These are phyloP conservation scores for Clitoria ternatea DNA, from an alignment of 306 rosid genomes.

Conservation along the genomic window DNA sequence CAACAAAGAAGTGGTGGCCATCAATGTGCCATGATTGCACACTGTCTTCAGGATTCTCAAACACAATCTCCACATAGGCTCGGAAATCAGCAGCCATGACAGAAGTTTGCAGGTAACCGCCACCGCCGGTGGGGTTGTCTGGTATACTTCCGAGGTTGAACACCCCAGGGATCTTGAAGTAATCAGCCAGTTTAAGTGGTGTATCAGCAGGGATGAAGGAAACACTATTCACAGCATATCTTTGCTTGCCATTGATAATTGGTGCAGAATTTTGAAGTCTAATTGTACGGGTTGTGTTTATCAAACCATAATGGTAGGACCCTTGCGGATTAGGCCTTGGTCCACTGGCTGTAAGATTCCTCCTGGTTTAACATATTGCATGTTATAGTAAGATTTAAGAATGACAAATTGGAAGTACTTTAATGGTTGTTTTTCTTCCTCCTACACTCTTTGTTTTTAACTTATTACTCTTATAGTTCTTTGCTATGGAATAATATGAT, in stretches of 20 bases:
- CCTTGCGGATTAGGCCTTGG: slow-evolving; percentile 99
- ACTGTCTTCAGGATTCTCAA: slow-evolving; percentile 71
- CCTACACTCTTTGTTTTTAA: too few relatives aligned
- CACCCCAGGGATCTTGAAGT: slow-evolving; percentile 74
- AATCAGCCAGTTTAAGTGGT: slow-evolving; percentile 82
- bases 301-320: slow-evolving; percentile 87
- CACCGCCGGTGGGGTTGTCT: slow-evolving; percentile 63
- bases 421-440: too few relatives aligned
- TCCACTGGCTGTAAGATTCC: slow-evolving; percentile 86
- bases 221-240: slow-evolving; percentile 79
- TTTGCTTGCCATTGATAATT: slow-evolving; percentile 71
- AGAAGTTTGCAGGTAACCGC: slow-evolving; percentile 73
- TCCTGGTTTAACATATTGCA: slow-evolving; percentile 34
- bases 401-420: too few relatives aligned
- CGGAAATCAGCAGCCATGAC: slow-evolving; percentile 79
- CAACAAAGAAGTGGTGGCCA: slow-evolving; percentile 76
- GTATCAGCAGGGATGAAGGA: slow-evolving; percentile 79
- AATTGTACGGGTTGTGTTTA: slow-evolving; percentile 68
- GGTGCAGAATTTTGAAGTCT: slow-evolving; percentile 74
- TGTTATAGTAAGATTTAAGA: background rate
- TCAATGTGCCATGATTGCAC: slow-evolving; percentile 85
- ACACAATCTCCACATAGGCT: slow-evolving; percentile 60
- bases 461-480: too few relatives aligned
- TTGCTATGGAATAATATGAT: background rate
- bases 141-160: slow-evolving; percentile 62